Base-by-base conservation (phyloP, 768 basidiomycete genomes). In the Coprinellus micaceus region DNA sequence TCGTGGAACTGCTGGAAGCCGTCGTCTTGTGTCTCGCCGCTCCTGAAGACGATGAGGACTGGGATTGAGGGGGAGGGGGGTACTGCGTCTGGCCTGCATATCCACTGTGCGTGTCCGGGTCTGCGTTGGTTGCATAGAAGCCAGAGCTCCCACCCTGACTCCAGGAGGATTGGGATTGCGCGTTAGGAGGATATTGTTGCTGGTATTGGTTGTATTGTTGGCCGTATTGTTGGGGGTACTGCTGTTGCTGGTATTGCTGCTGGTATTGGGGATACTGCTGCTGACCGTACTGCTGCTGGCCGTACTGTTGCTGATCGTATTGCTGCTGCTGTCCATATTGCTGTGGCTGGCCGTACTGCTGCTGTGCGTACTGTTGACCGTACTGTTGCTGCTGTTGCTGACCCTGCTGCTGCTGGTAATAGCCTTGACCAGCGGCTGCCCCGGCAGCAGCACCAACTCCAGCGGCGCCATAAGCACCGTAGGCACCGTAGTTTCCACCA, bases 71-170 rank as follows among this genome's bases (percentile, higher is more conserved):
- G n/a, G 15, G 7, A 24, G 33, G 13, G 2, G 21, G 54, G 45
- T 55, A 33, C 24, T 21, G 17, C 25, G n/a, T 15, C 37, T 30
- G 11, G 17, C 26, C 9, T 24, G 37, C 22, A 21, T 52, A 53
- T 28, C 12, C 36, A 28, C n/a, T 49, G 21, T 45, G 54, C 21
- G 57, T 15, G 9, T 22, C 26, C 9, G 30, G 33, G 43, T 56
- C 55, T 2, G 55, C 55, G 29, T 56, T 56, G 15, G 55, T 56
- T 17, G 55, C 40, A 19, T 50, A 56, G n/a, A 56, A 39, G 17
- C 21, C 22, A 12, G 22, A 19, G 37, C 25, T 37, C 28, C 24
- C 39, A n/a, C 37, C 37, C 33, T 25, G 28, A 44, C 40, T 15
- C 25, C 28, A 19, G 3, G 52, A 30, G 5, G 37, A 15, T 41